Base-by-base conservation (phyloP, 148 eudicot species). In the Spergularia marina region DNA sequence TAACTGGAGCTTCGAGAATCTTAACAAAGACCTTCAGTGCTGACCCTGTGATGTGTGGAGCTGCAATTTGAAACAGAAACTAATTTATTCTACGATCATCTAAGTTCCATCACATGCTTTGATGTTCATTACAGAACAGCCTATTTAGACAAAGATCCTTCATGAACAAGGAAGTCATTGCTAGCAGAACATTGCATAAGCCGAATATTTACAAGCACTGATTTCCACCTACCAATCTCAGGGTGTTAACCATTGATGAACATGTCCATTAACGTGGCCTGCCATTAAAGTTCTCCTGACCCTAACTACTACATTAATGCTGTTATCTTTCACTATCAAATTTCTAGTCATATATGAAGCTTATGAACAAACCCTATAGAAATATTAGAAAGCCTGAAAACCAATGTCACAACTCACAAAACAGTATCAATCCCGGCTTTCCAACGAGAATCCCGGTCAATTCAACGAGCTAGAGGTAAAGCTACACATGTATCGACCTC, bases 1-100 rank as follows among this genome's bases (percentile, higher is more conserved):
- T 78, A 20, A 83, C 66, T 14, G 93, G 91, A 70, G 84, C 51
- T 84, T 91, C 98, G 56, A 91, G 71, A 75, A 91, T 30, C 52
- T 84, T 86, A 25, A 83, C 85, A 74, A 89, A 84, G 12, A 85
- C 21, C 85, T 87, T 89, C 77, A 94, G 78, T 59, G 72, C 1
- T 63, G 76, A 25, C 64, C 98, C 98, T 53, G 92, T 86, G 78
- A 91, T 64, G 86, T 94, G 97, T 30, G 97, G 97, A 81, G 98
- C 98, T 94, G 87, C 86, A 79, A 85, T 25, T 52, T 14, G 23
- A 67, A 70, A 68, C 25, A 77, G 64, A 68, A 59, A 72, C 70
- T 9, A n/a, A 65, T 56, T 49, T 5, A 53, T 47, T 54, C 18
- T 8, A 57, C 71, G 66, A 70, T 47, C 60, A 66, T 67, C 36